These are phyloP conservation scores for Cyberlindnera japonica DNA, from an alignment of 805 yeast species.

Conservation along the genomic window DNA sequence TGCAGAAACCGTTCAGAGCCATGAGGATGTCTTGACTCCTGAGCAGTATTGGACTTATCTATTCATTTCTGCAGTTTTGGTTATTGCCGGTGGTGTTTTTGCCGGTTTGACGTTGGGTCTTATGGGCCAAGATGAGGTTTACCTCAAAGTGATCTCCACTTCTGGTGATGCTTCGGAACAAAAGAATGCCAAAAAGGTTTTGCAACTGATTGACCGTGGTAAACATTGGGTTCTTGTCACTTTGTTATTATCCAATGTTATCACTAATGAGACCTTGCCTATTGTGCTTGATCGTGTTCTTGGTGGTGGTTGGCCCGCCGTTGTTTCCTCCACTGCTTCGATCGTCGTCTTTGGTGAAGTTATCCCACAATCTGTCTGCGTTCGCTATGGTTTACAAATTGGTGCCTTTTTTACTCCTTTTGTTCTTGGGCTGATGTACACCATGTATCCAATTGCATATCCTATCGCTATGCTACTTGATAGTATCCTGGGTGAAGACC, in stretches of 20 bases:
- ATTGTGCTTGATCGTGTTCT: slow-evolving; percentile 87
- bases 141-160: slow-evolving; percentile 81
- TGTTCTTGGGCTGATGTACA: slow-evolving; percentile 78
- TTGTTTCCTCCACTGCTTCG: slow-evolving; percentile 85
- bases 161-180: slow-evolving; percentile 78
- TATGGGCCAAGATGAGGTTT: slow-evolving; percentile 98
- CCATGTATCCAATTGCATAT: slow-evolving; percentile 88
- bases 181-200: slow-evolving; percentile 65
- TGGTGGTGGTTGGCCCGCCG: slow-evolving; percentile 98
- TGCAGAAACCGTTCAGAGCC: slow-evolving; percentile 1
- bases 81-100: slow-evolving; percentile 81
- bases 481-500: slow-evolving; percentile 85
- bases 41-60: slow-evolving; percentile 28
- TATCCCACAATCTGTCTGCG: slow-evolving; percentile 92
- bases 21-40: slow-evolving; percentile 13
- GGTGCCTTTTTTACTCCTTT: slow-evolving; percentile 91
- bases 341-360: slow-evolving; percentile 95
- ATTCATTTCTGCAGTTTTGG: slow-evolving; percentile 52
- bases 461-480: slow-evolving; percentile 85
- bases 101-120: slow-evolving; percentile 92
- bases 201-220: slow-evolving; percentile 69
- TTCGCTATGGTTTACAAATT: slow-evolving; percentile 84
- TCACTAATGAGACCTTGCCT: slow-evolving; percentile 92
- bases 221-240: slow-evolving; percentile 97
- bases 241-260: slow-evolving; percentile 76